Base-by-base conservation (phyloP, 768 basidiomycete species). In the Collybia sp. region DNA sequence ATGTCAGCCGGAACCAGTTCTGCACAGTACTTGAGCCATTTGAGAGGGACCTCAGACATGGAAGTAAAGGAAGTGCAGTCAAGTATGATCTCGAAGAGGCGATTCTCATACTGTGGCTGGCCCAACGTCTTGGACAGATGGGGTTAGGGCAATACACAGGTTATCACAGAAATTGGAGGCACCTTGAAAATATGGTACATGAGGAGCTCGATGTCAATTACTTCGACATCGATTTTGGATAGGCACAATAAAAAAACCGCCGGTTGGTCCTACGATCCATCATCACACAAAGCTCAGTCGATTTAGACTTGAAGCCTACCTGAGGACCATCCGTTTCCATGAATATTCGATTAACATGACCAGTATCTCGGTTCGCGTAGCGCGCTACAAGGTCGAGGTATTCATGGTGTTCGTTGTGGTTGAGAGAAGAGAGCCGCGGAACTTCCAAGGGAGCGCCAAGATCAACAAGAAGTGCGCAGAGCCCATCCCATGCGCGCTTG, bases 11-110 rank as follows among this genome's bases (percentile, higher is more conserved):
- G 88, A 44, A 87, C 77, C 15, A 88, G 67, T 58, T 91, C 87
- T 11, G 82, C 76, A 48, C 85, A 83, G 44, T 80, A 85, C 61
- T 85, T 88, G 39, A 92, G 58, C 85, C 86, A 90, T 50, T 87
- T 84, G 8, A 88, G 67, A 0, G 92, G 91, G 6, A 92, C 69
- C 62, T 92, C 88, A 0, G 88, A 88, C 9, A 76, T 73, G 2
- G 83, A 72, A 2, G 80, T 74, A 59, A 93, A 92, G 8, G 75
- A 76, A 31, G 90, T 92, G 64, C 85, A 91, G 54, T 94, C 91
- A 30, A 93, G 58, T 51, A 94, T 77, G 40, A 94, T 67, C 40
- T 91, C 86, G 57, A 84, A 88, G 3, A 58, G 48, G 20, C 73
- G 73, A 38, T 73, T 64, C 35, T 63, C 66, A 59, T 82, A 76